A percentile compares a stretch with the other conserved stretches of the same genome.
phyloP scores from a whole-genome alignment of 2,329 filamentous ascomycete genomes.

The Colletotrichum euphorbiae region DNA sequence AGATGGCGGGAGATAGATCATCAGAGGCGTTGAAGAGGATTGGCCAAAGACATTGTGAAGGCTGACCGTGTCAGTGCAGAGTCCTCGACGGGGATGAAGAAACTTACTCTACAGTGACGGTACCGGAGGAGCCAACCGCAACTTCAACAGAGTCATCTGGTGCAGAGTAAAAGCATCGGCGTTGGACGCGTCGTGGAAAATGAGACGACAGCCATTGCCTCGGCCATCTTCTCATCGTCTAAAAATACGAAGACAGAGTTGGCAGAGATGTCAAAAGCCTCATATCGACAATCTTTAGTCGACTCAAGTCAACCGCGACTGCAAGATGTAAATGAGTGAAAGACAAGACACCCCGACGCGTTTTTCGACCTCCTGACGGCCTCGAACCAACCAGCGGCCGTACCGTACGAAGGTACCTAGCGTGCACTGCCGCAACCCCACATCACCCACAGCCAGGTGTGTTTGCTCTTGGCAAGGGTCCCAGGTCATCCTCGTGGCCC shows the following conservation, averaged over 20 bases:
- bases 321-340: conserved; percentile 15
- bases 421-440: conserved; percentile 28
- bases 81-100: background rate
- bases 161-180: conserved; percentile 37
- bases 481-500: conserved; percentile 17
- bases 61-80: conserved; percentile 49
- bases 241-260: background rate
- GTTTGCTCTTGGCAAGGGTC: conserved; percentile 27
- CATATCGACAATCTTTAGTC: background rate
- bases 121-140: conserved; percentile 61
- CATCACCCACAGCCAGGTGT: background rate
- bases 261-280: background rate
- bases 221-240: conserved; percentile 39
- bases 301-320: conserved; percentile 2
- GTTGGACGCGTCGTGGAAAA: conserved; percentile 21
- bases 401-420: background rate
- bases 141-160: conserved; percentile 56
- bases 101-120: conserved; percentile 63
- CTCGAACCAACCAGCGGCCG: conserved; percentile 20
- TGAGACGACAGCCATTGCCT: conserved; percentile 29
- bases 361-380: conserved; percentile 14
- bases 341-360: conserved; percentile 3
- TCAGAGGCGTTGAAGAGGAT: conserved; percentile 55
- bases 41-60: conserved; percentile 60
- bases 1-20: conserved; percentile 67